Base-by-base conservation (phyloP, 148 eudicot species). In the Linanthus parryae region DNA sequence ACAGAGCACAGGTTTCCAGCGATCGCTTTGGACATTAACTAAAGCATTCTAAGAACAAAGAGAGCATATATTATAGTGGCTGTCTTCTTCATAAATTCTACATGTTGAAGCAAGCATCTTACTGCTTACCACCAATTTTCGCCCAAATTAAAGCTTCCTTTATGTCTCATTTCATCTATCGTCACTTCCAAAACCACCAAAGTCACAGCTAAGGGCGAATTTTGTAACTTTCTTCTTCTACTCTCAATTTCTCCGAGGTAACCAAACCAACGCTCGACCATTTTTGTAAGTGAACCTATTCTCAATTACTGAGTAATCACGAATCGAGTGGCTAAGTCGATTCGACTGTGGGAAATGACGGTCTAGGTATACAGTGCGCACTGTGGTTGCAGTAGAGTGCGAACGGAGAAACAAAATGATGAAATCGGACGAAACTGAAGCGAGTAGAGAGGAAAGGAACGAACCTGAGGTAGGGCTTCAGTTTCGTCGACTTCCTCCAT, bases 401-500 rank as follows among this genome's bases (percentile, higher is more conserved):
- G 14, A 59, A 0, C 26, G 46, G 20, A 36, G 7, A 22, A n/a
- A n/a, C n/a, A n/a, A n/a, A n/a, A n/a, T n/a, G 61, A 14, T 49
- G 20, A 41, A 40, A 41, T 18, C 11, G n/a, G 30, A 7, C 22
- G 54, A 33, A 54, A 38, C 25, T 5, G 23, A 53, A 52, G 44
- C 41, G 2, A 42, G 31, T 29, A 5, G 30, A 23, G 10, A 2
- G 5, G 39, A 22, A 11, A 1, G 15, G 29, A 54, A 56, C 36
- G n/a, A 38, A 88, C 96, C 94, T 81, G 90, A 62, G 94, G 61
- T 29, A 63, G 70, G n/a, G 71, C 67, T 58, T 82, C 89, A 15
- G 79, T 71, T 81, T 88, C 94, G 66, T 78, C 96, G 34, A 84
- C 75, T 57, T 73, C 83, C 64, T 88, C 96, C 81, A 79, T 72